These are phyloP conservation scores for Ophiostoma sp. DNA, from an alignment of 2,329 filamentous ascomycete species.

Conservation along the genomic window DNA sequence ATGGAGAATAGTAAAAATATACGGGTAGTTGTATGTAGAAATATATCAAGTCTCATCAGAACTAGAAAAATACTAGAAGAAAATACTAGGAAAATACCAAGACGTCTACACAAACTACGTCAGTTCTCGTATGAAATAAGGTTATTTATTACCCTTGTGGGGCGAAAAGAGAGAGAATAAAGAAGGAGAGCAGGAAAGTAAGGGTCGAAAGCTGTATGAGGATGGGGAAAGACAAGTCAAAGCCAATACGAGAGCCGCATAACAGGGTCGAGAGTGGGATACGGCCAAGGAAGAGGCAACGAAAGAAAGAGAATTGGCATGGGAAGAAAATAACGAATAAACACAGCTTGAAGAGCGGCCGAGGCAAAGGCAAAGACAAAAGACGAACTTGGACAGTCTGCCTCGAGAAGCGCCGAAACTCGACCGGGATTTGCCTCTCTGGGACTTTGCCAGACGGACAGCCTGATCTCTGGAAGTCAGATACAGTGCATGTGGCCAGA, in stretches of 20 bases:
- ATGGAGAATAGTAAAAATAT: background rate
- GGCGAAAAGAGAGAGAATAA: background rate
- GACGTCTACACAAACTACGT: background rate
- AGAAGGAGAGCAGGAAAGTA: background rate
- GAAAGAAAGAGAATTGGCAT: background rate
- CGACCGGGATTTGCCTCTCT: background rate
- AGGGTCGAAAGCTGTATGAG: background rate
- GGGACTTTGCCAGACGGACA: background rate
- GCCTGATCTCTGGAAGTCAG: background rate
- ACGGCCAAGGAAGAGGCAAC: background rate
- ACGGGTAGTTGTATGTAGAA: background rate
- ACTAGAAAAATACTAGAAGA: background rate
- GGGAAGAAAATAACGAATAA: background rate
- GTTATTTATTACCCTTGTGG: slow-evolving; percentile 4
- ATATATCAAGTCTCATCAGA: background rate
- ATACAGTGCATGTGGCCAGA: background rate
- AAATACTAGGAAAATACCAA: background rate
- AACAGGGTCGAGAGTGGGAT: background rate
- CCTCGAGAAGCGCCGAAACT: slow-evolving; percentile 11
- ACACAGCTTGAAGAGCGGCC: too few species aligned
- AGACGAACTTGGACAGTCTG: background rate
- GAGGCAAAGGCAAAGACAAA: background rate
- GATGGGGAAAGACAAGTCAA: background rate
- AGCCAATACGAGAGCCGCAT: background rate
- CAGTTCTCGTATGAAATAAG: slow-evolving; percentile 15